These are phyloP conservation scores for Arthrobotrys sphaeroides DNA, from an alignment of 2,329 filamentous ascomycete genomes.

Conservation along the genomic window DNA sequence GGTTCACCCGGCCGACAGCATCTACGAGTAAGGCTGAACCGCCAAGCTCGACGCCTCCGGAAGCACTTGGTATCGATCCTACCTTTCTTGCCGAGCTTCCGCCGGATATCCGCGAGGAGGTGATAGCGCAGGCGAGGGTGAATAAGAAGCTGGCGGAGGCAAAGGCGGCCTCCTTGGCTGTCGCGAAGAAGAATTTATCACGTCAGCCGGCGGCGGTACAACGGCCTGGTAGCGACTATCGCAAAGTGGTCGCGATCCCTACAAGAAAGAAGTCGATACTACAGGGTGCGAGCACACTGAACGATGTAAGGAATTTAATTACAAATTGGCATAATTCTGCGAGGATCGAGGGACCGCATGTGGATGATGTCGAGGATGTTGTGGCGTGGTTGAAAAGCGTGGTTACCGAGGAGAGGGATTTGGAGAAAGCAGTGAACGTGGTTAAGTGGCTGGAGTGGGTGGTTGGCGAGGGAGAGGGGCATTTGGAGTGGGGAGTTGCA, in stretches of 20 bases:
- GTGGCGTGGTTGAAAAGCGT: slow-evolving; percentile 77
- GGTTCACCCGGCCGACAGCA: slow-evolving; percentile 73
- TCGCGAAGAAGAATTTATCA: slow-evolving; percentile 62
- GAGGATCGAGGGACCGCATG: slow-evolving; percentile 76
- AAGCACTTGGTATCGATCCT: slow-evolving; percentile 43
- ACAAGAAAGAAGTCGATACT: slow-evolving; percentile 57
- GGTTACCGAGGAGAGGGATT: slow-evolving; percentile 77
- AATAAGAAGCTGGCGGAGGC: slow-evolving; percentile 54
- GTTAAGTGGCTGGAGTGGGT: slow-evolving; percentile 69
- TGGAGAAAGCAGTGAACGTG: slow-evolving; percentile 76
- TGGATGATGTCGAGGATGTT: slow-evolving; percentile 78
- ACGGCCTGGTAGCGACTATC: not conserved
- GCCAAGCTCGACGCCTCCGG: slow-evolving; percentile 19
- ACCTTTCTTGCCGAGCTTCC: slow-evolving; percentile 83
- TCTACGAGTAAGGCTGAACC: slow-evolving; percentile 63
- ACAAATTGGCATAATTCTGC: slow-evolving; percentile 80
- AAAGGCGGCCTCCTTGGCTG: slow-evolving; percentile 70
- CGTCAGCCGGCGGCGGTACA: slow-evolving; percentile 14
- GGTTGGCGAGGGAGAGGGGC: slow-evolving; percentile 40
- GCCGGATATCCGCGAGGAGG: slow-evolving; percentile 78
- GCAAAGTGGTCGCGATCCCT: slow-evolving; percentile 53
- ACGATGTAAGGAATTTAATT: slow-evolving; percentile 77
- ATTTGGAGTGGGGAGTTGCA: slow-evolving; percentile 50
- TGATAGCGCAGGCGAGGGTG: slow-evolving; percentile 67
- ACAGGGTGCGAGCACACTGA: slow-evolving; percentile 59